phyloP scores from a whole-genome alignment of 352 stramenopile species.

The Pythium folliculosum region DNA sequence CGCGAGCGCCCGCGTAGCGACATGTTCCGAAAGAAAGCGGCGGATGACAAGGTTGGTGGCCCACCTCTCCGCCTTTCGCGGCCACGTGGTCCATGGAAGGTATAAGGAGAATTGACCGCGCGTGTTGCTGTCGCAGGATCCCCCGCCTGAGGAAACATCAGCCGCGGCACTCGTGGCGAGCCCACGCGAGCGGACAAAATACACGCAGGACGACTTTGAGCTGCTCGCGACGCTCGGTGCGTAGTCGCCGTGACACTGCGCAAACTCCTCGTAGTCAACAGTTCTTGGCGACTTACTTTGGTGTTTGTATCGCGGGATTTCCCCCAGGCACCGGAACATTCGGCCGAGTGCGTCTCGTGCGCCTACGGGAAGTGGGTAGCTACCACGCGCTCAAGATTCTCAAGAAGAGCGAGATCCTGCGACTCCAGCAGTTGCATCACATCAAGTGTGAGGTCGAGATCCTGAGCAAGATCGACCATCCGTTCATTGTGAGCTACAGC shows the following conservation, averaged over 20 bases:
- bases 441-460: constrained; percentile 99
- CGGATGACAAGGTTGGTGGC: constrained; percentile 38
- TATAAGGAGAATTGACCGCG: not conserved
- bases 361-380: constrained; percentile 78
- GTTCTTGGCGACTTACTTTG: not conserved
- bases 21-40: constrained; percentile 47
- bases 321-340: constrained; percentile 95
- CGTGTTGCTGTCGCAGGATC: constrained; percentile 31
- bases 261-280: not conserved
- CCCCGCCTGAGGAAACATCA: constrained; percentile 51
- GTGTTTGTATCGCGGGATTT: not conserved
- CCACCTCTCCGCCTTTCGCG: no score
- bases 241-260: constrained; percentile 48
- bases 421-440: constrained; percentile 92
- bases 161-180: constrained; percentile 42
- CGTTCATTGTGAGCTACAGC: constrained; percentile 96
- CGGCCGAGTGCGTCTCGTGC: constrained; percentile 94
- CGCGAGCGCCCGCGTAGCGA: not conserved
- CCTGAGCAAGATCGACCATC: constrained; percentile 95
- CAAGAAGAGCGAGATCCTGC: constrained; percentile 95
- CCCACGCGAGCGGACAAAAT: constrained; percentile 39
- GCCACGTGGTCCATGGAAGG: constrained; percentile 20
- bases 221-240: constrained; percentile 70
- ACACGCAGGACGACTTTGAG: constrained; percentile 74
- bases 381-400: constrained; percentile 96